phyloP scores from a whole-genome alignment of 176 grass and related monocot species.

The Zea mays region Zm-B73-REFERENCE-NAM-5.0 NC_050096.1:198359001-198359500 shows the following conservation, averaged over 20 bases:
- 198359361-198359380: not conserved
- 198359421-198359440: not conserved
- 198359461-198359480: not conserved
- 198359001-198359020: not conserved
- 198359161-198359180: not conserved
- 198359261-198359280: conserved; percentile 84
- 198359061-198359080: not conserved
- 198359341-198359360: not conserved
- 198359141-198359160: not conserved
- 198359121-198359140: not conserved
- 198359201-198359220: conserved; percentile 72
- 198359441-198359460: not conserved
- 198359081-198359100: not conserved
- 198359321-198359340: not conserved
- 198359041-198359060: not conserved
- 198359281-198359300: conserved; percentile 78
- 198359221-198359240: conserved; percentile 79
- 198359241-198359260: conserved; percentile 79
- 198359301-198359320: not conserved
- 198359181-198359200: conserved; percentile 68
- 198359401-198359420: too few species aligned
- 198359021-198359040: not conserved
- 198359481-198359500: not conserved
- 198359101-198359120: not conserved
- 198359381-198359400: not conserved